Conservation (phyloP, 2,329 filamentous ascomycete genomes). For the Podosphaera xanthii region DNA sequence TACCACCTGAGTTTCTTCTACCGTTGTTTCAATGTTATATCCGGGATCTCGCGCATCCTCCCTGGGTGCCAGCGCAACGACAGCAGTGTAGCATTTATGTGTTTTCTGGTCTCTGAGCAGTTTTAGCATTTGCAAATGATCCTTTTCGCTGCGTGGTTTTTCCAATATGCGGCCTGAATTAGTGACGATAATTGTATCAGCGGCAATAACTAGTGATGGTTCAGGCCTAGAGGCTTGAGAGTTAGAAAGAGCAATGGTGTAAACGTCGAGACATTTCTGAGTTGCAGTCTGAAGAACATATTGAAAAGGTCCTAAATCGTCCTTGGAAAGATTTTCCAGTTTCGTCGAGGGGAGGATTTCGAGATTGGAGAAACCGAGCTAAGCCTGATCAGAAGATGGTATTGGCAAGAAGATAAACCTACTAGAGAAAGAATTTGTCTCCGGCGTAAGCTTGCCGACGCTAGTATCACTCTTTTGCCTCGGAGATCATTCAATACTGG, state of each 20-base stretch:
- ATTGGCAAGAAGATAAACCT: conserved; percentile 6
- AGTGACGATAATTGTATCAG: conserved; percentile 75
- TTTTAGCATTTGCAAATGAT: conserved; percentile 69
- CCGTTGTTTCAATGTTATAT: conserved; percentile 57
- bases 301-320: conserved; percentile 51
- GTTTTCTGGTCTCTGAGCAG: conserved; percentile 51
- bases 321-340: conserved; percentile 69
- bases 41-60: conserved; percentile 64
- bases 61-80: conserved; percentile 63
- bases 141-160: conserved; percentile 62
- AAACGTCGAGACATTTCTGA: conserved; percentile 57
- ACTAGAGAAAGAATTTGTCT: conserved; percentile 59
- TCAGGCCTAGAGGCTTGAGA: conserved; percentile 26
- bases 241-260: conserved; percentile 19
- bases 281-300: conserved; percentile 78
- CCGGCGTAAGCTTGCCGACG: conserved; percentile 69
- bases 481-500: conserved; percentile 59
- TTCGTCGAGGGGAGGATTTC: conserved; percentile 68
- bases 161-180: conserved; percentile 60
- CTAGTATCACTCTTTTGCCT: conserved; percentile 64
- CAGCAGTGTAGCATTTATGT: conserved; percentile 70
- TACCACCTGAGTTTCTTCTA: conserved; percentile 78
- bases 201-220: conserved; percentile 65
- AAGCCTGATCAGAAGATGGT: conserved; percentile 6
- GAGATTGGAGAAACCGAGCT: conserved; percentile 61